phyloP scores from a whole-genome alignment of 2,329 filamentous ascomycete genomes.

The Cadophora gregata region DNA sequence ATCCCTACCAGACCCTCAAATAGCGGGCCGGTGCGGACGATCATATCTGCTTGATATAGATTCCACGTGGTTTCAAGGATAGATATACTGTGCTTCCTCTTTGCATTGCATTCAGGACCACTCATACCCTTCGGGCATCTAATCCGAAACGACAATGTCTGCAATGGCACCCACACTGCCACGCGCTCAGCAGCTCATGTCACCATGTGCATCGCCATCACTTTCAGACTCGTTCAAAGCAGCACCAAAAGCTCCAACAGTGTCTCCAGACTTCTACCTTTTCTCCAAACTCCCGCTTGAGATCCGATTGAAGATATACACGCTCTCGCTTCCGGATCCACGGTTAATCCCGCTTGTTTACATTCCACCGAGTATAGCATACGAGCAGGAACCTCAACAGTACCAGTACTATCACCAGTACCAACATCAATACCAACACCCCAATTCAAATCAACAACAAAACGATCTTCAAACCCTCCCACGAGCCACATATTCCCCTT shows the following conservation, averaged over 20 bases:
- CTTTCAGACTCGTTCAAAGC: too few species aligned
- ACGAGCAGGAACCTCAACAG: neutral
- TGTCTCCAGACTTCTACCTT: conserved; percentile 20
- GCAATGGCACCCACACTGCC: neutral
- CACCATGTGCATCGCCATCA: too few species aligned
- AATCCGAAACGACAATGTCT: neutral
- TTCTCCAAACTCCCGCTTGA: conserved; percentile 36
- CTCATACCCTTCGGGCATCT: too few species aligned
- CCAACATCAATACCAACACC: neutral
- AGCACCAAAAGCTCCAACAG: neutral
- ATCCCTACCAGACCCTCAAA: too few species aligned
- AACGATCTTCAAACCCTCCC: neutral
- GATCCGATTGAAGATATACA: conserved; percentile 35
- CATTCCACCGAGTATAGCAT: conserved; percentile 7
- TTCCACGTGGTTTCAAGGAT: too few species aligned
- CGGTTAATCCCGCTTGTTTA: conserved; percentile 31
- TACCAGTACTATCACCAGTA: neutral
- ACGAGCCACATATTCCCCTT: neutral
- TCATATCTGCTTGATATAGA: too few species aligned
- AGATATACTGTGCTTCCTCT: too few species aligned
- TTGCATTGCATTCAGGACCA: too few species aligned
- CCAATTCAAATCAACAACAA: too few species aligned
- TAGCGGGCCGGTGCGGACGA: too few species aligned
- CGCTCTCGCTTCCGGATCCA: conserved; percentile 28
- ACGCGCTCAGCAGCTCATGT: too few species aligned